Evolutionary conservation across 495 filamentous ascomycete genomes (phyloP).

Genomic region (Jackrogersella minutella): DNA sequence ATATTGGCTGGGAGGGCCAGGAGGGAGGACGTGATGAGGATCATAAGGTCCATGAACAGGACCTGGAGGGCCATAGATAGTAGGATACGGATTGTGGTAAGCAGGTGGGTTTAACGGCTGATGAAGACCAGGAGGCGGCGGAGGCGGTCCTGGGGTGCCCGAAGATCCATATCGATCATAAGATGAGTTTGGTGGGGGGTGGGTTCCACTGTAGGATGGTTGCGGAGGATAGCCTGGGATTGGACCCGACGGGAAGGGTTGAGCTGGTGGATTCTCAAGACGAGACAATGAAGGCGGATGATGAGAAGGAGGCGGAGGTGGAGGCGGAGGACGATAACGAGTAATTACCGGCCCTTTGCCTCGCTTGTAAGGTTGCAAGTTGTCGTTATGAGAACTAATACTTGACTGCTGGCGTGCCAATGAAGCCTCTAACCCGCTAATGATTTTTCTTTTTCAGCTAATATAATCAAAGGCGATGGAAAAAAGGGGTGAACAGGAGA

Average conservation of each 20-base stretch:
- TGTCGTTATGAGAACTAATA: conserved; percentile 45
- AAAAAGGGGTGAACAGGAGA: background rate
- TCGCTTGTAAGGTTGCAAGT: conserved; percentile 41
- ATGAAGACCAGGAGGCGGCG: conserved; percentile 41
- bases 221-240: conserved; percentile 41
- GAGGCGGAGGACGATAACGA: conserved; percentile 49
- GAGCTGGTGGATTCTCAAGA: conserved; percentile 42
- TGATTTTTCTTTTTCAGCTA: conserved; percentile 41
- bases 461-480: background rate
- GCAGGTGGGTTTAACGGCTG: conserved; percentile 41
- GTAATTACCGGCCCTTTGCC: conserved; percentile 53
- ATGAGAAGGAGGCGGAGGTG: conserved; percentile 40
- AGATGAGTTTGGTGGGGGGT: conserved; percentile 33
- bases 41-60: conserved; percentile 30
- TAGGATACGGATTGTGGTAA: conserved; percentile 42
- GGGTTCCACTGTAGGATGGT: conserved; percentile 36
- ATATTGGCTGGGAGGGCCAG: conserved; percentile 25
- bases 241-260: conserved; percentile 44
- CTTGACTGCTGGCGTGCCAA: conserved; percentile 52
- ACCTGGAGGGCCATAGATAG: conserved; percentile 33
- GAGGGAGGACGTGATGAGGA: conserved; percentile 21
- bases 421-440: conserved; percentile 50
- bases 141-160: conserved; percentile 33
- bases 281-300: conserved; percentile 32
- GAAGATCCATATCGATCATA: conserved; percentile 39